Base-by-base conservation (phyloP, 371 early-diverging fungal species). In the Mucor lusitanicus region DNA sequence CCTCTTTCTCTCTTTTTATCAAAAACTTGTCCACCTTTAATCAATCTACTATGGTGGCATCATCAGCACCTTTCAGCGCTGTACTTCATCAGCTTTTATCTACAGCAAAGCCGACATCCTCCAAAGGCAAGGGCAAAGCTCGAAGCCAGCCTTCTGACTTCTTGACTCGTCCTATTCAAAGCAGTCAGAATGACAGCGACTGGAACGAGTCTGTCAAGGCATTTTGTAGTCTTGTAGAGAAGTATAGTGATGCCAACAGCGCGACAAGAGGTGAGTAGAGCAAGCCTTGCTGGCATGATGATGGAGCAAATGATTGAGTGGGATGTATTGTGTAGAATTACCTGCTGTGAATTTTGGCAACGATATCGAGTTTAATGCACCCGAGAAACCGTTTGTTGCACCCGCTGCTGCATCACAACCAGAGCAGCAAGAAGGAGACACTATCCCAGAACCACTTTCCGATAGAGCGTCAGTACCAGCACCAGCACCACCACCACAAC, bases 121-220 rank as follows among this genome's bases (percentile, higher is more conserved):
- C 42, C 4, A 68, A 70, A 32, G 70, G 70, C 33, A 67, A 67
- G 35, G 40, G 48, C 27, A 64, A 70, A 27, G 61, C 54, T 15
- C 40, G 53, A 11, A 28, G 46, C 13, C 61, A 39, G 33, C 30
- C 46, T 6, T 28, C 53, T 46, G 28, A 48, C 17, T 40, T 55
- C 5, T 11, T 40, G 11, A 28, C 61, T 39, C 25, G 42, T 28
- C 17, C 50, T 15, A 28, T 33, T 13, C n/a, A 21, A 13, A 30
- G 33, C 23, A 44, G 37, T 21, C 28, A 40, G 23, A 32, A 54
- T 8, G 46, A 46, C 37, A 35, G 12, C 3, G 32, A 67, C 17
- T 44, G 39, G 48, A 33, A 35, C 3, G 56, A 65, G 12, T 61
- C 70, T 19, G 57, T 70, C 13, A 44, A 64, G 40, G 46, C 44